phyloP scores from a whole-genome alignment of 805 yeast genomes.

The Yamadazyma paraphyllophila region DNA sequence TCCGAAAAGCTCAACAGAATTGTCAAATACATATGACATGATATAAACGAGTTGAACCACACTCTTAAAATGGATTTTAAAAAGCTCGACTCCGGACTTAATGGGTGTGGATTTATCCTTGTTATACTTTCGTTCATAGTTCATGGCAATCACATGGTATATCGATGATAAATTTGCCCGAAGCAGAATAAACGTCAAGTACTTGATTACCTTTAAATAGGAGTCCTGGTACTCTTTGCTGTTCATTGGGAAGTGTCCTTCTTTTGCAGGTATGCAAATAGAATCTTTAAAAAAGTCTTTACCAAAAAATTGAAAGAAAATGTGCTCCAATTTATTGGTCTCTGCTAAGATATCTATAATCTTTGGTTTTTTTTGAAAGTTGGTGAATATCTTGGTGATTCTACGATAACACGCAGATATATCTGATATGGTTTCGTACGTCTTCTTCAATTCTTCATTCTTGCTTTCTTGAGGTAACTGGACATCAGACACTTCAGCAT shows the following conservation, averaged over 20 bases:
- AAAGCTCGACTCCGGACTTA: conserved; percentile 40
- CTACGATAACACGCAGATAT: conserved; percentile 29
- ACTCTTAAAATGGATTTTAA: conserved; percentile 39
- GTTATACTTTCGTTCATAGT: conserved; percentile 35
- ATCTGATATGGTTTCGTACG: conserved; percentile 13
- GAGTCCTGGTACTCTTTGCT: conserved; percentile 27
- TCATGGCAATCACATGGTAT: conserved; percentile 40
- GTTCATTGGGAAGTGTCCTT: conserved; percentile 15
- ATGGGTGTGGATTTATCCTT: conserved; percentile 28
- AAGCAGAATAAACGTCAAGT: conserved; percentile 33
- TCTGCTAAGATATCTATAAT: conserved; percentile 34
- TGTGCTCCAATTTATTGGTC: conserved; percentile 34
- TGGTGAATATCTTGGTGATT: conserved; percentile 25
- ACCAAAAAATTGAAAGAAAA: conserved; percentile 37
- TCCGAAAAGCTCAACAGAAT: conserved; percentile 42
- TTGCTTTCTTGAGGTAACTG: conserved; percentile 19
- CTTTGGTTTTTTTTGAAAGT: conserved; percentile 28
- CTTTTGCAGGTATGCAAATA: conserved; percentile 32
- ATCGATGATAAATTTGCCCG: conserved; percentile 40
- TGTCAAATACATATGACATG: conserved; percentile 42
- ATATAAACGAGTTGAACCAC: conserved; percentile 43
- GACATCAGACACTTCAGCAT: conserved; percentile 33
- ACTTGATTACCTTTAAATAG: conserved; percentile 34
- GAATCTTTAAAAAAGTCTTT: conserved; percentile 40
- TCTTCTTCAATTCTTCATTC: background rate